Percentiles rank a stretch among this genome's conserved stretches.
These are phyloP conservation scores for Neltuma alba DNA, from an alignment of 306 rosid genomes.

Conservation along the genomic window DNA sequence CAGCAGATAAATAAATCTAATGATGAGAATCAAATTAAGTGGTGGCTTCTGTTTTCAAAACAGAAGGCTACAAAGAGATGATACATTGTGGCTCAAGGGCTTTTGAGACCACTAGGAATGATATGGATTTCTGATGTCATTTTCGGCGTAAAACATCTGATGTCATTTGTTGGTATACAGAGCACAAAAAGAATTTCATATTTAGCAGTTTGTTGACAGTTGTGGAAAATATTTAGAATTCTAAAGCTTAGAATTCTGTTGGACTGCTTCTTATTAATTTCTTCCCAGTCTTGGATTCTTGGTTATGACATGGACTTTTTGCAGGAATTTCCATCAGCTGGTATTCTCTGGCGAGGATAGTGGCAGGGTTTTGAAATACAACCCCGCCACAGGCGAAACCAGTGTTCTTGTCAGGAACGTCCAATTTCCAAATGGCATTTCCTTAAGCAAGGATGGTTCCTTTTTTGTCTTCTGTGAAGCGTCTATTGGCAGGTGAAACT, in stretches of 20 bases:
- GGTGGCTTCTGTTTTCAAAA: neutral
- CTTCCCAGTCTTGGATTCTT: constrained; percentile 20
- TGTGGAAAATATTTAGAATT: neutral
- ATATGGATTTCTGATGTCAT: constrained; percentile 8
- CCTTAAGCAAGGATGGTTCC: constrained; percentile 90
- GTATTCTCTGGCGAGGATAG: constrained; percentile 71
- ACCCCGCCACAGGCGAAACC: constrained; percentile 72
- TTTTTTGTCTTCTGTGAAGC: constrained; percentile 83
- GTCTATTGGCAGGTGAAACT: constrained; percentile 71
- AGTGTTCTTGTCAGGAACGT: constrained; percentile 73
- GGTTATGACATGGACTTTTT: constrained; percentile 41
- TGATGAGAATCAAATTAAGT: neutral
- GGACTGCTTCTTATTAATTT: constrained; percentile 3
- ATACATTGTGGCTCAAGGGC: constrained; percentile 1
- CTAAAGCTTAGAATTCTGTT: constrained; percentile 6
- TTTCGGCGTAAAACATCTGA: neutral
- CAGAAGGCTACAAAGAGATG: constrained; percentile 1
- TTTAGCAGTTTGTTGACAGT: neutral
- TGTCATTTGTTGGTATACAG: constrained; percentile 1
- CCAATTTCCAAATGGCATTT: constrained; percentile 88
- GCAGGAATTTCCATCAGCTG: constrained; percentile 85
- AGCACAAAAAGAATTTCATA: neutral
- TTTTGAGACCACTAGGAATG: neutral
- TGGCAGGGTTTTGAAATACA: constrained; percentile 86
- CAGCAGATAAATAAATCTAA: constrained; percentile 9